A percentile compares a stretch with the other conserved stretches of the same genome.
Evolutionary conservation across 768 basidiomycete species (phyloP).

Genomic region (Leucosporidium creatinivorum): DNA sequence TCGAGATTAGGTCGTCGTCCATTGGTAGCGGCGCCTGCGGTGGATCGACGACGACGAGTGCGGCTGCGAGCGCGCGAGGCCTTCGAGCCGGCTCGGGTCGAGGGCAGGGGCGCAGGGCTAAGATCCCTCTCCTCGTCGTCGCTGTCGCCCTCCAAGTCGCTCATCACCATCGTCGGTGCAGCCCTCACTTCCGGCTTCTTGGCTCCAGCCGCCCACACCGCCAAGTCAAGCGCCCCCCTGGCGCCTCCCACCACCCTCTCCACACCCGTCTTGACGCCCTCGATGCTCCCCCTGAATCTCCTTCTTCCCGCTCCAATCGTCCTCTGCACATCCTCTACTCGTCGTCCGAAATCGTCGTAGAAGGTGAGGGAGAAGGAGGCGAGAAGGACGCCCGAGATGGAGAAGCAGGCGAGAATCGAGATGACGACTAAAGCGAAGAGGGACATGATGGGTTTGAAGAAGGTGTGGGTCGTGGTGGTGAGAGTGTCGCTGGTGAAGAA

Average conservation of each 20-base stretch:
- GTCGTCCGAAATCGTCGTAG: conserved; percentile 23
- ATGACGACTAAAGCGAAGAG: conserved; percentile 24
- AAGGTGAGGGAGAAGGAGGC: conserved; percentile 21
- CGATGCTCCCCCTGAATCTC: conserved; percentile 10
- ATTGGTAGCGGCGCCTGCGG: no score
- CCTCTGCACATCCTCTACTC: conserved; percentile 4
- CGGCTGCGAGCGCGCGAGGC: no score
- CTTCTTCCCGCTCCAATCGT: neutral
- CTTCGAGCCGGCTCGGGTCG: no score
- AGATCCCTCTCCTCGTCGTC: no score
- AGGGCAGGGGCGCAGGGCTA: no score
- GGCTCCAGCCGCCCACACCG: neutral
- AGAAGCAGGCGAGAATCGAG: conserved; percentile 11
- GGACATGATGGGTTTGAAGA: conserved; percentile 16
- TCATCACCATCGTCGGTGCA: no score
- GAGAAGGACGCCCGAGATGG: conserved; percentile 26
- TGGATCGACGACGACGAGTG: no score
- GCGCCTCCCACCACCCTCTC: conserved; percentile 21
- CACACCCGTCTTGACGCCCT: conserved; percentile 15
- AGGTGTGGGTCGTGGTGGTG: neutral
- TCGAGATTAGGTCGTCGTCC: no score
- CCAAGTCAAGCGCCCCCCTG: conserved; percentile 9
- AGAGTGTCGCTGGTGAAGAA: neutral
- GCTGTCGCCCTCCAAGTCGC: no score
- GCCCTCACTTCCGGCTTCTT: neutral